phyloP scores from a whole-genome alignment of 192 early-diverging fungal species.

The Gonapodya sp. region DNA sequence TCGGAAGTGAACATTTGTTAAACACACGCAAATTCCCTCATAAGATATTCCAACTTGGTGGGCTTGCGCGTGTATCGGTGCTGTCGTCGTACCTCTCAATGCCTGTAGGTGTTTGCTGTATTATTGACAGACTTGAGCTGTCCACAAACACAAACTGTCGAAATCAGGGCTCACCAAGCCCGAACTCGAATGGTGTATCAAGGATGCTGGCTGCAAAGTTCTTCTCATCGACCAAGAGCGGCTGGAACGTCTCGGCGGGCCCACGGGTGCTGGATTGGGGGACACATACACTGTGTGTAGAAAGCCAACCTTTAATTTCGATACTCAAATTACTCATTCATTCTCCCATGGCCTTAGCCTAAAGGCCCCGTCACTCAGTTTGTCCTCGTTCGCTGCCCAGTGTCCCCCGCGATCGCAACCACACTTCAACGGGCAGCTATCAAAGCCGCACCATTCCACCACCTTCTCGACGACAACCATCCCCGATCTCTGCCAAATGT shows the following conservation, averaged over 20 bases:
- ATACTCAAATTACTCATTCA: background rate
- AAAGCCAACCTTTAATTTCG: too few relatives aligned
- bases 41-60: slow-evolving; percentile 8
- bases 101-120: too few relatives aligned
- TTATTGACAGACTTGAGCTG: too few relatives aligned
- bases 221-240: slow-evolving; percentile 6
- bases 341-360: background rate
- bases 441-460: background rate
- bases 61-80: background rate
- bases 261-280: background rate
- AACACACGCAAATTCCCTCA: background rate
- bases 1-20: background rate
- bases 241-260: slow-evolving; percentile 1
- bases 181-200: slow-evolving; percentile 10
- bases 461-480: background rate
- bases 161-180: slow-evolving; percentile 14
- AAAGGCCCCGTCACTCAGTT: slow-evolving; percentile 2
- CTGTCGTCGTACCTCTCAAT: slow-evolving; percentile 8
- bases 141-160: too few relatives aligned
- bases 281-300: background rate
- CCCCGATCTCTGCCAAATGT: background rate
- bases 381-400: background rate
- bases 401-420: background rate
- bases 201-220: background rate
- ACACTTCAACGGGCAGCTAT: background rate